Evolutionary conservation across 495 filamentous ascomycete species (phyloP).

Genomic region (Parathielavia hyrcaniae): DNA sequence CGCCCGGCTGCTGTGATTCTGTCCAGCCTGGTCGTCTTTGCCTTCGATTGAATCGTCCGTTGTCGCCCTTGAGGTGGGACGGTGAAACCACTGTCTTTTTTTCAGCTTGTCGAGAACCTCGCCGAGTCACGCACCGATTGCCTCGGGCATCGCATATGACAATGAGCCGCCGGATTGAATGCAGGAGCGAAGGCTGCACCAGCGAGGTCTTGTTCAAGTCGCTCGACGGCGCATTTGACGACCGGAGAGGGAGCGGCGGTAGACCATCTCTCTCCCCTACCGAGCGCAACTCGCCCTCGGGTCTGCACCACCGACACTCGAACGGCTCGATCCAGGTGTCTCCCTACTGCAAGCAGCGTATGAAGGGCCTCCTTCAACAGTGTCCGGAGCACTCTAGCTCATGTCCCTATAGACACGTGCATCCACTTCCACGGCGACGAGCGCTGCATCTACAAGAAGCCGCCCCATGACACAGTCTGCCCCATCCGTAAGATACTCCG

Average conservation of each 20-base stretch:
- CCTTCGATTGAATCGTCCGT: not conserved
- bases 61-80: too few relatives aligned
- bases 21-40: not conserved
- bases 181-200: constrained; percentile 23
- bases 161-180: constrained; percentile 22
- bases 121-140: too few relatives aligned
- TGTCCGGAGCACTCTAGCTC: not conserved
- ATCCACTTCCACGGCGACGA: constrained; percentile 23
- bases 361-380: not conserved
- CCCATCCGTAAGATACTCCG: constrained; percentile 19
- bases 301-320: constrained; percentile 15
- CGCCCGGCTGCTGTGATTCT: constrained; percentile 3
- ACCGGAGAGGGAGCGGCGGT: constrained; percentile 16
- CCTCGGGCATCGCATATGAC: too few relatives aligned
- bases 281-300: constrained; percentile 17
- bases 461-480: constrained; percentile 25
- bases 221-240: constrained; percentile 18
- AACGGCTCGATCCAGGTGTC: constrained; percentile 18
- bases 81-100: too few relatives aligned
- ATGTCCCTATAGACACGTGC: constrained; percentile 20
- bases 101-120: too few relatives aligned
- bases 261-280: constrained; percentile 6
- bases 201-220: constrained; percentile 25
- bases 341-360: constrained; percentile 26
- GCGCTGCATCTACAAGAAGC: constrained; percentile 25